Evolutionary conservation across 257 asterid genomes (phyloP), one percentile per base, ranked within the genome.

Genomic region (Solanum pinnatisectum): DNA sequence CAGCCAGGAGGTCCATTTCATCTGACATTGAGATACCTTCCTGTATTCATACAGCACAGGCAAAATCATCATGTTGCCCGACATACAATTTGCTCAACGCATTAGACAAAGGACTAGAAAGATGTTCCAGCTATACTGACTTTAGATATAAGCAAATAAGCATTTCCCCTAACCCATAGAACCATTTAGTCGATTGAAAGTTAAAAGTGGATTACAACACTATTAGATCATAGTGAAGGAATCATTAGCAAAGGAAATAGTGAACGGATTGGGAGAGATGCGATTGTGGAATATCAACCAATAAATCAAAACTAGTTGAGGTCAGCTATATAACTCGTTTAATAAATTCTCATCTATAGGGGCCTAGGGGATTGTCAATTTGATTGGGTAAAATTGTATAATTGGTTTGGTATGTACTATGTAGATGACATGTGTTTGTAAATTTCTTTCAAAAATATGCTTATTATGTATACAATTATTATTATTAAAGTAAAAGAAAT

Each of bases 1-100:
- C 99, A 82, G 91, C 97, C 33, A 97, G 94, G 86, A 97, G 98
- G 87, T 97, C 99, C 94, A 94, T 93, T 88, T 96, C 97, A 93
- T 97, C 99, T 22, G 95, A 92, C 93, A 94, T 92, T 40, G 98
- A 88, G 89, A 95, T 92, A 87, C 95, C 98, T 87, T 93, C 98
- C 99, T 97, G 89, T 63, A 86, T 87, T 87, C 52, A 81, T 71
- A 86, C 74, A 89, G 85, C 76, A 84, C 71, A 71, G 74, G 27
- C 39, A 35, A 86, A 42, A 49, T 82, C 32, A 32, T 82, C 86
- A 49, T 49, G 70, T 49, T 30, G 22, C 44, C 60, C 86, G 71
- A 30, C 33, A 32, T 30, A 49, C 13, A 13, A 32, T 52, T 32
- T 22, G 44, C 35, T 20, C 71, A 49, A 49, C 1, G 27, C 52